Conservation (phyloP, 768 basidiomycete genomes). For the Flagelloscypha sp. region DNA sequence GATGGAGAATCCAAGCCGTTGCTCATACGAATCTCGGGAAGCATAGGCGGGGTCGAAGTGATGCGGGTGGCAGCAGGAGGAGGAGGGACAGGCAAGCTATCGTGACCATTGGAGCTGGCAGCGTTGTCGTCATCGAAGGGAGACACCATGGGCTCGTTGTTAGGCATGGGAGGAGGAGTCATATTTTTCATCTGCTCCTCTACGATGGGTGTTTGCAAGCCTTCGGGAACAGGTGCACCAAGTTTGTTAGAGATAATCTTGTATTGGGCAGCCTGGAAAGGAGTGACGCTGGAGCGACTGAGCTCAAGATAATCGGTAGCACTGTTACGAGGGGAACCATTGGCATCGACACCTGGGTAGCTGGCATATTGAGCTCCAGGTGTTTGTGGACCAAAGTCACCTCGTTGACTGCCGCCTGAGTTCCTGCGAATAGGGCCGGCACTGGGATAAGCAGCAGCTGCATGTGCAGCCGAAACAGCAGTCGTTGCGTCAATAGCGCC, state of each 20-base stretch:
- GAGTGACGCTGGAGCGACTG: slow-evolving; percentile 59
- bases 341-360: too few species aligned
- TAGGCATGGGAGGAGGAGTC: slow-evolving; percentile 7
- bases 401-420: slow-evolving; percentile 14
- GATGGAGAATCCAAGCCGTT: slow-evolving; percentile 11
- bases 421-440: too few species aligned
- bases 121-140: slow-evolving; percentile 24
- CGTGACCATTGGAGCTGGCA: slow-evolving; percentile 8
- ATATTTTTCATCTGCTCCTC: slow-evolving; percentile 14
- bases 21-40: slow-evolving; percentile 28
- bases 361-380: too few species aligned
- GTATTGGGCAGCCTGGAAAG: slow-evolving; percentile 71
- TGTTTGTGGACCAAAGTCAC: slow-evolving; percentile 8
- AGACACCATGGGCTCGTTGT: slow-evolving; percentile 9
- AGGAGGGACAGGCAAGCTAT: slow-evolving; percentile 18
- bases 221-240: slow-evolving; percentile 30
- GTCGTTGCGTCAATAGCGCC: too few species aligned
- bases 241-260: slow-evolving; percentile 57
- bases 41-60: slow-evolving; percentile 28
- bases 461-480: too few species aligned
- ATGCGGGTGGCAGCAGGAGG: slow-evolving; percentile 21
- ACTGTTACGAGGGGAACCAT: slow-evolving; percentile 16
- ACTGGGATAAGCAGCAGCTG: too few species aligned
- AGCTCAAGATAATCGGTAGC: slow-evolving; percentile 54
- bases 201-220: slow-evolving; percentile 24